phyloP scores from a whole-genome alignment of 2,329 filamentous ascomycete genomes.

The Penicillium sp. region DNA sequence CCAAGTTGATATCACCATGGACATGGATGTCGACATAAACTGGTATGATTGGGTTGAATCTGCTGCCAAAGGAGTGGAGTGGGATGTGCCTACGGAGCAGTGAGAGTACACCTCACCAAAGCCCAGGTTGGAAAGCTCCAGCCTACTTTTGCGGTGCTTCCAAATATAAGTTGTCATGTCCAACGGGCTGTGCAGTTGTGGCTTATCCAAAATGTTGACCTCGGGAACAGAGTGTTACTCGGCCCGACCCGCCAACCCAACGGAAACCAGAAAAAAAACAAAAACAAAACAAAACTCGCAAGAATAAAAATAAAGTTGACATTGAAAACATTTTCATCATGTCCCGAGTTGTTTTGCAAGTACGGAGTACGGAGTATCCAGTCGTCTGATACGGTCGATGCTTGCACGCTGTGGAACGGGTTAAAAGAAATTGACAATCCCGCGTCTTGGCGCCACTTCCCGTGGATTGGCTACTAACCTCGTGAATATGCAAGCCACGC shows the following conservation, averaged over 20 bases:
- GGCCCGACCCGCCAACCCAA: not conserved
- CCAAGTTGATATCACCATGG: conserved; percentile 19
- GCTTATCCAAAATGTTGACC: not conserved
- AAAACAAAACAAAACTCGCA: too few species aligned
- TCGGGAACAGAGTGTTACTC: not conserved
- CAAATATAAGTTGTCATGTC: too few species aligned
- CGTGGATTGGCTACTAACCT: not conserved
- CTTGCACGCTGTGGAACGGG: not conserved
- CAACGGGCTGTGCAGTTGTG: too few species aligned
- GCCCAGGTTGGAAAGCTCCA: too few species aligned
- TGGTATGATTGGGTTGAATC: conserved; percentile 45
- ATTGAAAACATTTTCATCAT: too few species aligned
- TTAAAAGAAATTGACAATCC: not conserved
- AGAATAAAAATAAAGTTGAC: too few species aligned
- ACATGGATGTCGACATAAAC: conserved; percentile 35
- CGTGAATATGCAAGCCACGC: conserved; percentile 1
- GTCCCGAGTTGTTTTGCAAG: too few species aligned
- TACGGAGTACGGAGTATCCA: too few species aligned
- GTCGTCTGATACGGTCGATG: too few species aligned
- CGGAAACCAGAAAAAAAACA: not conserved
- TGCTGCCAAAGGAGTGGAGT: conserved; percentile 32
- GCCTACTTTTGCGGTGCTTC: too few species aligned
- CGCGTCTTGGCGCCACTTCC: not conserved
- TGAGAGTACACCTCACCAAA: not conserved
- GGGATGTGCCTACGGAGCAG: not conserved